These are phyloP conservation scores for Fusarium secorum DNA, from an alignment of 2,329 filamentous ascomycete species.

Conservation along the genomic window DNA sequence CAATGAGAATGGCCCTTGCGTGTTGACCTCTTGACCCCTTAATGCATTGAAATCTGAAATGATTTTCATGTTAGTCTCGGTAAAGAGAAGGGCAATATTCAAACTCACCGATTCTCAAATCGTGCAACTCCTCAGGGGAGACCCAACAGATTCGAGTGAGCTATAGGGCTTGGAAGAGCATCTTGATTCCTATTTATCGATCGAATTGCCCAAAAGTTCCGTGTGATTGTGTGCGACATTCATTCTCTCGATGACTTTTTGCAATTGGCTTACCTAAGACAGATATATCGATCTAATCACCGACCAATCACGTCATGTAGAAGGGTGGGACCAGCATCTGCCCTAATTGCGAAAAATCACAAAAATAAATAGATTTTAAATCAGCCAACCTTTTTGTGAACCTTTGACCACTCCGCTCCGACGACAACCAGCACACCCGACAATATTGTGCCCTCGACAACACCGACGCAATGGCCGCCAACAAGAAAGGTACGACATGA, in stretches of 20 bases:
- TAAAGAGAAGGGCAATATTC: neutral
- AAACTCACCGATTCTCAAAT: constrained; percentile 1
- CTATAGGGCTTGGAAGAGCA: neutral
- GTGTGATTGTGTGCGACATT: neutral
- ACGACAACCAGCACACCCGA: constrained; percentile 42
- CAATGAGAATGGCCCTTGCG: neutral
- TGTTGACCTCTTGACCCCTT: constrained; percentile 1
- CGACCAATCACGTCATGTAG: neutral
- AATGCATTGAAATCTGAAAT: constrained; percentile 6
- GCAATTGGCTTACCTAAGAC: neutral
- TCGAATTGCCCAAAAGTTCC: neutral
- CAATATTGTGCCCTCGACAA: constrained; percentile 40
- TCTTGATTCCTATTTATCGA: neutral
- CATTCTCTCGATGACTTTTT: neutral
- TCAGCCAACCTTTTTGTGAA: constrained; percentile 21
- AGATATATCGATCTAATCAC: rapidly evolving
- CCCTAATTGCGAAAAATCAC: constrained; percentile 33
- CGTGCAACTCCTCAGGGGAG: neutral
- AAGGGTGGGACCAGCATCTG: neutral
- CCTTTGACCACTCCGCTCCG: constrained; percentile 29
- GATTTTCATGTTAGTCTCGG: constrained; percentile 24
- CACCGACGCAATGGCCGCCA: constrained; percentile 46
- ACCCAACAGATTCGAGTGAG: no score
- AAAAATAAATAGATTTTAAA: neutral
- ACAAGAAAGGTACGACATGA: constrained; percentile 60